phyloP scores from a whole-genome alignment of 2,329 filamentous ascomycete species.

The Myriosclerotinia scirpicola region DNA sequence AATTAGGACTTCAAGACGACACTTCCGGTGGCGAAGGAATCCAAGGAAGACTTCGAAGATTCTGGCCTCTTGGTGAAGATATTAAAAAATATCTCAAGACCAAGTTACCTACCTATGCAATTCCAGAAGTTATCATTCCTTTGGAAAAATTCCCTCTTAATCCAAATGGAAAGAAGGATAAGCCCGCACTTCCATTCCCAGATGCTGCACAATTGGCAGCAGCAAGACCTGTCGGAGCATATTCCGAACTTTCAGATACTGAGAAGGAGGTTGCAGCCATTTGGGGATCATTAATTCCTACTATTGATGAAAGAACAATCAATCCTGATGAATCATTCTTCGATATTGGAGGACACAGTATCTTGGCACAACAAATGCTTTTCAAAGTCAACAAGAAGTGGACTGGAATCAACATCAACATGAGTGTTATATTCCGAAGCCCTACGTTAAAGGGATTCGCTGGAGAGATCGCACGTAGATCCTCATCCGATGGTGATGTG shows the following conservation, averaged over 20 bases:
- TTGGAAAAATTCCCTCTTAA: conserved; percentile 75
- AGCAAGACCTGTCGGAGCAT: conserved; percentile 49
- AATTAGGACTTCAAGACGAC: conserved; percentile 55
- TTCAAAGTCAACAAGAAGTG: conserved; percentile 65
- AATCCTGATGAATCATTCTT: conserved; percentile 68
- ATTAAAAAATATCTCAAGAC: conserved; percentile 67
- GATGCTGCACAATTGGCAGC: conserved; percentile 67
- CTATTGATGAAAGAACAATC: conserved; percentile 67
- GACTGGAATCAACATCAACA: conserved; percentile 64
- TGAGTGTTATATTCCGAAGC: conserved; percentile 68
- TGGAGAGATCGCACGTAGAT: conserved; percentile 51
- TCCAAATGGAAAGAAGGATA: conserved; percentile 84
- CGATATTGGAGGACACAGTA: conserved; percentile 76
- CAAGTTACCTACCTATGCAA: conserved; percentile 71
- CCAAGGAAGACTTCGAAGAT: conserved; percentile 37
- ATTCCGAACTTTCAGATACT: conserved; percentile 52
- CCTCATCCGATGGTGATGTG: conserved; percentile 34
- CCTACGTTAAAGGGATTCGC: conserved; percentile 57
- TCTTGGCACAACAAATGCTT: conserved; percentile 79
- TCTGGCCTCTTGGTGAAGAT: conserved; percentile 51
- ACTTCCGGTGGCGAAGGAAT: conserved; percentile 43
- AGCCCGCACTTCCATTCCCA: conserved; percentile 76
- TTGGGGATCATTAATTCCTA: conserved; percentile 70
- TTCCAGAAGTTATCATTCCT: conserved; percentile 72
- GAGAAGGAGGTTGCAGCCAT: conserved; percentile 67